Evolutionary conservation across 345 rosid species (phyloP), one percentile per base, ranked within the genome.

Genomic region (Arabis alpina): DNA sequence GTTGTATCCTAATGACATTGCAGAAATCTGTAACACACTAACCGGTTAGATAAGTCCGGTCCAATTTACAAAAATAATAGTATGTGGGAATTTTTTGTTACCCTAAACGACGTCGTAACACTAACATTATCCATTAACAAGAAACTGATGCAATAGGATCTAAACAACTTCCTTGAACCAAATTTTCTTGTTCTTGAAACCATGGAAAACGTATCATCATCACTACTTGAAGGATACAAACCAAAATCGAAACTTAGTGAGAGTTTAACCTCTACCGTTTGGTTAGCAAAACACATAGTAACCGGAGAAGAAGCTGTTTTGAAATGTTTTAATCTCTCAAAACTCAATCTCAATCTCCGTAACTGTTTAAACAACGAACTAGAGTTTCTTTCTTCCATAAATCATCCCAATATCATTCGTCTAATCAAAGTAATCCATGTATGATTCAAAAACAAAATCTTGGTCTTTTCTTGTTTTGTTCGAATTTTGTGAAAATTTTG

Each of bases 341-440:
- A 77, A 50, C 84, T 85, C 76, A 89, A 69, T 68, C 64, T 49
- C 11, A 85, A 79, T 66, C 84, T 85, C 73, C 68, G 58, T 56
- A 71, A 30, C 66, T 82, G 80, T 73, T 71, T 89, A 47, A 82
- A 84, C 24, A 82, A 77, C 42, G 90, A 87, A 61, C 69, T 87
- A 72, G 68, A 53, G 3, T 87, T 89, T 69, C 75, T 87, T 32
- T 85, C 90, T 60, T 82, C 89, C 50, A 82, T 82, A 12, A 52
- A 77, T 49, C 88, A 89, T 62, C 86, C 86, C 13, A 87, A 87
- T 57, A 87, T 89, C 62, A 75, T 87, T 61, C 84, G 86, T 43
- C 96, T 85, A 34, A 72, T 79, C 54, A 19, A 76, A 2, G 62
- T 76, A 43, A 34, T 81, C 23, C 78, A 86, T 79, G 95, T 88